These are phyloP conservation scores for Cornus florida DNA, from an alignment of 148 eudicot genomes.

Conservation along the genomic window DNA sequence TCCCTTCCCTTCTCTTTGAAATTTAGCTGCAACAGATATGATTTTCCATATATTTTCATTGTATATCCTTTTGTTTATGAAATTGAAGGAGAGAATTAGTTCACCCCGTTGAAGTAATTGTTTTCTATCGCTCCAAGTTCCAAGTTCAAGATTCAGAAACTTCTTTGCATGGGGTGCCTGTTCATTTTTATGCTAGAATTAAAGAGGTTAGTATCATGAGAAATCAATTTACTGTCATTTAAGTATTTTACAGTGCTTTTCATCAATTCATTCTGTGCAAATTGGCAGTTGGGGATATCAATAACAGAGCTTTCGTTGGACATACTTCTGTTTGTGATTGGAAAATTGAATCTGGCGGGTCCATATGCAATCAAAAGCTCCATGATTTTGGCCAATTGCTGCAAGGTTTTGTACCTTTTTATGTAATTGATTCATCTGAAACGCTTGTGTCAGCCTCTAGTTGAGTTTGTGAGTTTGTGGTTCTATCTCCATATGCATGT, in stretches of 20 bases:
- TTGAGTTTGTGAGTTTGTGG: not conserved
- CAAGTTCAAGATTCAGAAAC: slow-evolving; percentile 39
- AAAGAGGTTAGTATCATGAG: slow-evolving; percentile 59
- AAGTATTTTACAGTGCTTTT: not conserved
- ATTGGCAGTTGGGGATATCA: slow-evolving; percentile 65
- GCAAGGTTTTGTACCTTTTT: slow-evolving; percentile 62
- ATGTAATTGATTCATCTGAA: slow-evolving; percentile 6
- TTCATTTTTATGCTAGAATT: slow-evolving; percentile 56
- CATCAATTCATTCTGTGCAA: slow-evolving; percentile 17
- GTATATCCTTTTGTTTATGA: slow-evolving; percentile 13
- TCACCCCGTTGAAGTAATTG: slow-evolving; percentile 62
- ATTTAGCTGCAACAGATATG: slow-evolving; percentile 7
- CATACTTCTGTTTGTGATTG: slow-evolving; percentile 70
- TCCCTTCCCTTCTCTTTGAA: not conserved
- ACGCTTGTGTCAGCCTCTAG: not conserved
- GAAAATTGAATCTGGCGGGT: slow-evolving; percentile 85
- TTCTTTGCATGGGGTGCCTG: slow-evolving; percentile 37
- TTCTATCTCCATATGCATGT: not conserved
- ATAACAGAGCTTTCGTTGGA: slow-evolving; percentile 85
- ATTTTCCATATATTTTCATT: not conserved
- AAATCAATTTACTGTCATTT: slow-evolving; percentile 12
- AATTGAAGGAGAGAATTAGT: slow-evolving; percentile 74
- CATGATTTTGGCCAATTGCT: slow-evolving; percentile 69
- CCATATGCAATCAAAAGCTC: slow-evolving; percentile 74
- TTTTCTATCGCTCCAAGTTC: slow-evolving; percentile 56